Base-by-base conservation (phyloP, 2,329 filamentous ascomycete species). In the Coleophoma eucalyptorum region DNA sequence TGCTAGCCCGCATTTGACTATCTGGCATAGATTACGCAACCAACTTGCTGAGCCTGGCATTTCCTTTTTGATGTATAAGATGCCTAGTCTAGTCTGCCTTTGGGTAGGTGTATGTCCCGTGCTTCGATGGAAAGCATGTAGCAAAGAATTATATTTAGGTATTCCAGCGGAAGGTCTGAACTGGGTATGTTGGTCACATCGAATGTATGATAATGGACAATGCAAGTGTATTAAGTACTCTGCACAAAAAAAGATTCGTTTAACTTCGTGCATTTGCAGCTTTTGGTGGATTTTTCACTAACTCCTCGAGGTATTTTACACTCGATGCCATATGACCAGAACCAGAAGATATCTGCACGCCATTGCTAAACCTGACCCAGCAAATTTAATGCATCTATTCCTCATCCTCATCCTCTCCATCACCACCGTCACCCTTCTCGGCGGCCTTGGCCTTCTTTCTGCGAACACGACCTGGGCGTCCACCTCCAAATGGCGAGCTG, bases 401-500 rank as follows among this genome's bases (percentile, higher is more conserved):
- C 50, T 68, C 65, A 50, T 66, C 64, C 73, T 96, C 93, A 70
- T 92, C 92, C 73, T 96, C 93, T 69, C 90, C 92, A 65, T 87
- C 91, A 53, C 77, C 89, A 56, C 80, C 89, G 64, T 86, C 89
- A 71, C 83, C 87, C 75, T 86, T 87, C 80, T 95, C 90, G 58
- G 91, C 90, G 66, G 94, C 90, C 82, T 90, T 93, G 75, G 92
- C 90, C 92, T 97, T 99, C 94, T 97, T 99, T 85, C 94, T 95
- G 78, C 90, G 87, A 72, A 97, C 93, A 85, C 94, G 94, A 67
- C 94, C 94, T 69, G 91, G 90, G 68, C 94, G 92, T 72, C 94
- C 94, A 74, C 92, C 92, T 78, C 94, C 94, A 70, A 96, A 97
- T 73, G 94, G 93, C 72, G 93, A 97, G 78, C 87, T 95, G 63